phyloP scores from a whole-genome alignment of 139 green algal genomes.

The Coelastrella sp. region DNA sequence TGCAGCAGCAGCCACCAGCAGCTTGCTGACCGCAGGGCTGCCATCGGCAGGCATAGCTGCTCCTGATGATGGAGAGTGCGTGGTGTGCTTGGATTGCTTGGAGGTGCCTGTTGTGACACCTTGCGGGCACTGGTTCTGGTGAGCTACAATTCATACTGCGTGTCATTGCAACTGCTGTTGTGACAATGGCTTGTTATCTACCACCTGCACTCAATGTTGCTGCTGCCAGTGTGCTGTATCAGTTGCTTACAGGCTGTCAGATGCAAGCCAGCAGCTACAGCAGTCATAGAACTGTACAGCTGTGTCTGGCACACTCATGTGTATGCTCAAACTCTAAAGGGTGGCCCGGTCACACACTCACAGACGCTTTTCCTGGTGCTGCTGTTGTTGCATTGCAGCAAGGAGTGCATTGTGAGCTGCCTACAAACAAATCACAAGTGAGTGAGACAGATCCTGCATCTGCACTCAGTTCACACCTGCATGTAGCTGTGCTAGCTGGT shows the following conservation, averaged over 20 bases:
- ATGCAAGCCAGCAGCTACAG: no score
- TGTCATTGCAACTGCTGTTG: neutral
- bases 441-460: neutral
- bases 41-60: conserved; percentile 14
- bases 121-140: conserved; percentile 83
- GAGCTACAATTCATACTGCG: neutral
- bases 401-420: conserved; percentile 41
- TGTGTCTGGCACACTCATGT: no score
- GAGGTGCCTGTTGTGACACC: conserved; percentile 56
- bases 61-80: conserved; percentile 60
- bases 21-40: conserved; percentile 14
- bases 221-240: neutral
- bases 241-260: no score
- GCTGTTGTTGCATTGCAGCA: conserved; percentile 20
- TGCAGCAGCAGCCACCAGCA: conserved; percentile 31
- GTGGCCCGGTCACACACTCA: neutral
- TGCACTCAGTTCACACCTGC: neutral
- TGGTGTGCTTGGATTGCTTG: conserved; percentile 70
- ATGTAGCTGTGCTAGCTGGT: neutral
- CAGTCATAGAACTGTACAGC: no score
- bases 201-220: neutral
- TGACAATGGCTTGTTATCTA: neutral
- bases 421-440: conserved; percentile 39
- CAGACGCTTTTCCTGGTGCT: neutral
- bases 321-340: no score